Percentiles rank a stretch among this genome's conserved stretches.
These are phyloP conservation scores for Penicillium ochrochloron DNA, from an alignment of 495 filamentous ascomycete genomes.

Conservation along the genomic window DNA sequence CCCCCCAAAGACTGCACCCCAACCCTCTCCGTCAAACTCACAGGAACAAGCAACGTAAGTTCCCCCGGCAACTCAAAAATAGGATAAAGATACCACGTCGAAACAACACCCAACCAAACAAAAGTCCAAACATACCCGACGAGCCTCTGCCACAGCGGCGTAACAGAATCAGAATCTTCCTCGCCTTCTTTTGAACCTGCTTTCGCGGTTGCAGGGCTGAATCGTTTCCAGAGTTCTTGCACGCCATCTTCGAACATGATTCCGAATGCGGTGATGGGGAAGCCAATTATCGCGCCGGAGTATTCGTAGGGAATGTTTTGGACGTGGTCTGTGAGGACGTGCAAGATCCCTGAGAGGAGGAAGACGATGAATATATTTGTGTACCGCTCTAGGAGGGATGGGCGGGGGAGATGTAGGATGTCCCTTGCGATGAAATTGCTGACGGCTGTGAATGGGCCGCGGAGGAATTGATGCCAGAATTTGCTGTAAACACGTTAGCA, in stretches of 20 bases:
- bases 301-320: conserved; percentile 22
- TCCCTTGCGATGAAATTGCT: conserved; percentile 36
- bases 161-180: background rate
- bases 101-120: conserved; percentile 19
- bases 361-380: conserved; percentile 42
- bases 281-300: conserved; percentile 36
- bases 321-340: conserved; percentile 29
- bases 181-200: background rate
- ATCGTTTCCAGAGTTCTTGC: conserved; percentile 24
- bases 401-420: conserved; percentile 31
- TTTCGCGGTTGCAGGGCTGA: background rate
- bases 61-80: background rate
- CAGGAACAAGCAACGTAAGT: conserved; percentile 6
- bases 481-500: conserved; percentile 25
- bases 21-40: conserved; percentile 4
- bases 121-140: conserved; percentile 24
- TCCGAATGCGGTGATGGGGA: conserved; percentile 37
- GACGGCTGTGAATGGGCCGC: conserved; percentile 32
- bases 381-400: conserved; percentile 36
- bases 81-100: conserved; percentile 16
- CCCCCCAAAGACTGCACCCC: conserved; percentile 4
- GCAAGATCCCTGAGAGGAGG: conserved; percentile 35
- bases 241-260: conserved; percentile 40
- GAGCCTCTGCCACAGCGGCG: conserved; percentile 18
- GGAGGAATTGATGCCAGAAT: conserved; percentile 49